Evolutionary conservation across 225 moss, liverwort and hornwort genomes (phyloP).

Genomic region (Rhytidiadelphus loreus): DNA sequence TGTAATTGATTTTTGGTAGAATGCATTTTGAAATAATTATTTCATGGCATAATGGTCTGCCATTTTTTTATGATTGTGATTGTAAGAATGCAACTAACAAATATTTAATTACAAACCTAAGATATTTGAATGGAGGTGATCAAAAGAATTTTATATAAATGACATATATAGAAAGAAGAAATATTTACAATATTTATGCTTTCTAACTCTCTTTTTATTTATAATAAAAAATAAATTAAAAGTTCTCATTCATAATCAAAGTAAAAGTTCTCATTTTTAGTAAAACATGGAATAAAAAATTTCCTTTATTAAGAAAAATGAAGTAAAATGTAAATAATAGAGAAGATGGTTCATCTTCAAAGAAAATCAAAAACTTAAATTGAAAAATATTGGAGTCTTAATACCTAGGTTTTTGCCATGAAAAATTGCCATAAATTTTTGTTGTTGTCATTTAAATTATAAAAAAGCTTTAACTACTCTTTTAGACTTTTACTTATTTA

Average conservation of each 20-base stretch:
- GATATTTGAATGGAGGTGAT: background rate
- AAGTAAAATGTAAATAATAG: too few relatives aligned
- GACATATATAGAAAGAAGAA: background rate
- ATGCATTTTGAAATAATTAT: accelerated
- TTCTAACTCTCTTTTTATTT: background rate
- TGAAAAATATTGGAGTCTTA: background rate
- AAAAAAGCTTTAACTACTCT: background rate
- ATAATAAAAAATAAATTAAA: background rate
- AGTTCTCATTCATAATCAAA: background rate
- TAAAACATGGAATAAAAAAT: background rate
- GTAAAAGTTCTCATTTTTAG: background rate
- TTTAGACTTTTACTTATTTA: background rate
- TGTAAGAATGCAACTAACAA: background rate
- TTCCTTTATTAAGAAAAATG: background rate
- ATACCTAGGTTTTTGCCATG: background rate
- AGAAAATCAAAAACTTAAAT: background rate
- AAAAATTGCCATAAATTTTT: background rate
- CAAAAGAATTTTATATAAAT: too few relatives aligned
- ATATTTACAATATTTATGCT: background rate
- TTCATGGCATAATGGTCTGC: background rate
- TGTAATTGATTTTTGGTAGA: background rate
- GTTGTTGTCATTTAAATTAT: background rate
- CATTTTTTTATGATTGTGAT: background rate
- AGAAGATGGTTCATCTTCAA: background rate
- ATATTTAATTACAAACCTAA: background rate